phyloP scores from a whole-genome alignment of 345 rosid genomes.

The Gossypium thurberi region DNA sequence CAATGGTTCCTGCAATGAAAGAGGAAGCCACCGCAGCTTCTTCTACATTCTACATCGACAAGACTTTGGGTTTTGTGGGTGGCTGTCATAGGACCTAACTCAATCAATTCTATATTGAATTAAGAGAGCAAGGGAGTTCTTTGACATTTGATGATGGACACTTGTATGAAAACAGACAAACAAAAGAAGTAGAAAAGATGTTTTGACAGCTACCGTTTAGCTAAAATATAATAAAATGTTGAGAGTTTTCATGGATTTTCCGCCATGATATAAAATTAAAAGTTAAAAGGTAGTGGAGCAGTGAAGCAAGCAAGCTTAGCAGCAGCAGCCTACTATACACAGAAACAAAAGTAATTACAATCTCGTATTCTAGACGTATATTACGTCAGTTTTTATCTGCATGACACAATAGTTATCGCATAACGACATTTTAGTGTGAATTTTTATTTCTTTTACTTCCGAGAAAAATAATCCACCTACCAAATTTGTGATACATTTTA shows the following conservation, averaged over 20 bases:
- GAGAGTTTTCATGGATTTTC: neutral
- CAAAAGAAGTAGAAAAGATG: neutral
- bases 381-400: neutral
- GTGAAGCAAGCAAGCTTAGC: neutral
- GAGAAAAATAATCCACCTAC: too few species aligned
- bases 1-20: too few species aligned
- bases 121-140: neutral
- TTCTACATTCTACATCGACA: too few species aligned
- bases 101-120: neutral
- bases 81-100: too few species aligned
- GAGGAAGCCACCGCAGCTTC: too few species aligned
- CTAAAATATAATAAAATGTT: too few species aligned
- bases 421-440: too few species aligned
- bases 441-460: too few species aligned
- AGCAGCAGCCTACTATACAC: neutral
- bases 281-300: too few species aligned
- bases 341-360: neutral
- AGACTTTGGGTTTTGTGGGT: too few species aligned
- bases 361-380: neutral
- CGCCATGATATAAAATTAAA: neutral
- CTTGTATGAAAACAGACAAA: neutral
- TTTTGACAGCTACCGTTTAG: neutral
- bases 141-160: neutral
- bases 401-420: neutral
- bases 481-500: too few species aligned